Base-by-base conservation (phyloP, 2,329 filamentous ascomycete genomes). In the Lasiodiplodia theobromae region DNA sequence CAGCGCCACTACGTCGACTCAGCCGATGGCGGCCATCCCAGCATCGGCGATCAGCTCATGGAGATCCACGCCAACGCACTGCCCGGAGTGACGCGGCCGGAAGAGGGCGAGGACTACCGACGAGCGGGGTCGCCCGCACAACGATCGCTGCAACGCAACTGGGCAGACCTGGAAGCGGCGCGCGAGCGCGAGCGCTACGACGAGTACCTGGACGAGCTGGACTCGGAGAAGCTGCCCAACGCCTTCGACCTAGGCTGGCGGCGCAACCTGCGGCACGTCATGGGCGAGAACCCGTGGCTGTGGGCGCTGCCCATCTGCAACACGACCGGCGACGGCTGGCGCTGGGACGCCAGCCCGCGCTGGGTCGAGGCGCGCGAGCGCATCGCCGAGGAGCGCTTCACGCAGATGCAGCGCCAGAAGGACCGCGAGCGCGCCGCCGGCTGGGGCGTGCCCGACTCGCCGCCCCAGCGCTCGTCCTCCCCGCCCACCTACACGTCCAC, bases 241-340 rank as follows among this genome's bases (percentile, higher is more conserved):
- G 96, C 94, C 2, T 99, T 99, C 75, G 92, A 99, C 74, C 88
- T 97, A 2, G 96, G 96, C 69, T 91, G 91, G 86, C 89, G 87
- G 69, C 87, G 86, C 52, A 99, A 99, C 77, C 79, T 98, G 5
- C 77, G 82, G 0, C 92, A 97, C 77, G 86, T 99, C 2, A 93
- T 99, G 72, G 96, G 96, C 0, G 87, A 88, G 0, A 87, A 83
- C 0, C 89, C 89, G 1, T 80, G 87, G 31, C 83, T 96, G 10
- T 98, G 96, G 95, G 82, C 85, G 34, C 70, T 98, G 1, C 96
- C 96, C 0, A 82, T 98, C 56, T 89, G 87, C 78, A 98, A 92
- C 75, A 97, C 94, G 2, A 92, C 89, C 0, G 95, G 95, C 40
- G 93, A 99, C 78, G 96, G 96, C 25, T 99, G 95, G 95, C 86